Evolutionary conservation across 1,139 yeast genomes (phyloP), one percentile per base, ranked within the genome.

Genomic region (Torulaspora pretoriensis): DNA sequence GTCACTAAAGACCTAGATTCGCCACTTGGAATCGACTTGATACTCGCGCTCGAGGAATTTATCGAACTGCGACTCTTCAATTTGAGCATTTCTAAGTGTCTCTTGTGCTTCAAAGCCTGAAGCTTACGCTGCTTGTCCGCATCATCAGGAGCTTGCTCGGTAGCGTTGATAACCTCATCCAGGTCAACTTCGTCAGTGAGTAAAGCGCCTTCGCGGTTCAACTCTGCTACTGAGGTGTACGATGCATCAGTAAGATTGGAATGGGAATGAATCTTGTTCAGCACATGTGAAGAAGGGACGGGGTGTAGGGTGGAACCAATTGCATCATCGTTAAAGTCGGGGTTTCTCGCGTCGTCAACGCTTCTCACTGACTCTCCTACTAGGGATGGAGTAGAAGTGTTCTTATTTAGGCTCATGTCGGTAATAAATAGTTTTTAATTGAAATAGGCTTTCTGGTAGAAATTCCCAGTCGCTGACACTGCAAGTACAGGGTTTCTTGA

Each of bases 171-270:
- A 24, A 55, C 50, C 26, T 47, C 46, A 35, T 57, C 60, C 33
- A 60, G 47, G 37, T 56, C 60, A n/a, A 57, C 48, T 37, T 60
- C 65, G 42, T 61, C 65, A 10, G 62, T 60, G 35, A 61, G 45
- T 37, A 61, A 45, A 14, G 64, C 64, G 10, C 65, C 65, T 43
- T 59, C 63, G 16, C 56, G 55, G 33, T 55, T 60, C 51, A 61
- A 49, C 23, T 61, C 64, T 8, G 53, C 61, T 10, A 61, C 64
- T 4, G 57, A 52, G 8, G 60, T 52, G 45, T 59, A 60, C 17
- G 56, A 45, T 12, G 50, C 46, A 25, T 56, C 46, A 28, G 50
- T 44, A 10, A 45, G 38, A 16, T 48, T 45, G n/a, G 42, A 37
- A 14, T 50, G 49, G 16, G 52, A 48, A 36, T 51, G 54, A 31